These are phyloP conservation scores for Fusarium dimerum DNA, from an alignment of 2,329 filamentous ascomycete species.

Conservation along the genomic window DNA sequence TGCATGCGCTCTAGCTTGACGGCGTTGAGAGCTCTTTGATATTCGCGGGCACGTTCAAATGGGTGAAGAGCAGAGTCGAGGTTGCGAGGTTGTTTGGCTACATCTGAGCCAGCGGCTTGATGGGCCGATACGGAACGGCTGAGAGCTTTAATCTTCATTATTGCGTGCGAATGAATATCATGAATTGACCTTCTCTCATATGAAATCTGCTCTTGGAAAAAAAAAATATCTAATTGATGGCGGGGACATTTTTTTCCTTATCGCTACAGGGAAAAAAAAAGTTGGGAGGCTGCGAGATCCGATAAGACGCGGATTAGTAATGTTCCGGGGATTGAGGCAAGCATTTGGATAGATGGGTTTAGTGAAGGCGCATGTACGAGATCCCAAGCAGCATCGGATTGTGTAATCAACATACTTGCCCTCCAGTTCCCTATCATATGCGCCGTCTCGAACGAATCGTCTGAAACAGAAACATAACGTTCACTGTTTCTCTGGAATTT, in stretches of 20 bases:
- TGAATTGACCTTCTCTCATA: no score
- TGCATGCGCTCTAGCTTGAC: slow-evolving; percentile 95
- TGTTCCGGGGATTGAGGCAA: slow-evolving; percentile 25
- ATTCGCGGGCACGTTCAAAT: slow-evolving; percentile 85
- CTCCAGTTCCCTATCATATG: no score
- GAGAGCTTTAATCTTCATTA: slow-evolving; percentile 66
- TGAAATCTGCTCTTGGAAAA: no score
- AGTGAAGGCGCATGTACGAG: slow-evolving; percentile 22
- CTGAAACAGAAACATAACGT: no score
- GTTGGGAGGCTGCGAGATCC: slow-evolving; percentile 5
- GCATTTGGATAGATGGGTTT: not conserved
- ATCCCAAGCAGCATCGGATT: slow-evolving; percentile 11
- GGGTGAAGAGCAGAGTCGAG: slow-evolving; percentile 85
- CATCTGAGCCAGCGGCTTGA: slow-evolving; percentile 67
- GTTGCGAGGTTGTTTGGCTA: slow-evolving; percentile 66
- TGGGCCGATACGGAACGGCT: slow-evolving; percentile 64
- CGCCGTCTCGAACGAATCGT: no score
- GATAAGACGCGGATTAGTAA: slow-evolving; percentile 36
- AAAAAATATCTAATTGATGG: slow-evolving; percentile 6
- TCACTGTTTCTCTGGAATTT: no score
- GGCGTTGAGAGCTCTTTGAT: slow-evolving; percentile 63
- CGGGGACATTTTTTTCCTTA: slow-evolving; percentile 35
- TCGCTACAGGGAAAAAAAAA: slow-evolving; percentile 23
- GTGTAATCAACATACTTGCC: no score
- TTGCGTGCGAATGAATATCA: slow-evolving; percentile 3